Conservation (phyloP, 2,329 filamentous ascomycete species). For the Aspergillus fumigatus region DNA sequence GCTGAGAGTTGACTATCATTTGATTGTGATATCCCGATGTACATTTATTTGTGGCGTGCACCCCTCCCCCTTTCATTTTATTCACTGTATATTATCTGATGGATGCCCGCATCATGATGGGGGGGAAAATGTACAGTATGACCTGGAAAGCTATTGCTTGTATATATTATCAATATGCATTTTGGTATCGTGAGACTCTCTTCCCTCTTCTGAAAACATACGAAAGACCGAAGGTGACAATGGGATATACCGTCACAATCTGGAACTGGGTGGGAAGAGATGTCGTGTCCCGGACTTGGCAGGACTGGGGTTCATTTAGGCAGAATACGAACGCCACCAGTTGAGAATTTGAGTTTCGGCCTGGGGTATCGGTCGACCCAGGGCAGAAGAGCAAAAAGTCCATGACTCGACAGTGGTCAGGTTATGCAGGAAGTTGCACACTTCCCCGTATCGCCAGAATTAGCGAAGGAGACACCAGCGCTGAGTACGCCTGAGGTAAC, state of each 20-base stretch:
- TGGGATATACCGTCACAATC: background rate
- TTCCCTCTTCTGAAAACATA: background rate
- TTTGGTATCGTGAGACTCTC: background rate
- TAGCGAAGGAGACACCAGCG: background rate
- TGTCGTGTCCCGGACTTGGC: background rate
- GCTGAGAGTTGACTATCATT: background rate
- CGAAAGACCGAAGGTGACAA: background rate
- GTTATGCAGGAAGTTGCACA: no score
- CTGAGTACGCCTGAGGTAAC: background rate
- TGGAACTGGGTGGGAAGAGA: background rate
- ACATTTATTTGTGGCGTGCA: conserved; percentile 3
- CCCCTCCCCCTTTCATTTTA: background rate
- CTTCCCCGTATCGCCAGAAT: no score
- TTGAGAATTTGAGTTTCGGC: background rate
- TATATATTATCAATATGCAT: background rate
- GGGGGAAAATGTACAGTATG: background rate
- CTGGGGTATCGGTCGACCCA: background rate
- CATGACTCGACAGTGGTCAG: no score
- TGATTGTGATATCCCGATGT: conserved; percentile 6
- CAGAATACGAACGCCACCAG: conserved; percentile 5
- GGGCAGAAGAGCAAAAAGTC: no score
- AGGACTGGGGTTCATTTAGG: conserved; percentile 10
- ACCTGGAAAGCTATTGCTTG: background rate
- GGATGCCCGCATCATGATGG: background rate
- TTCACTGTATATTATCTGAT: background rate